Conservation (phyloP, 2,329 filamentous ascomycete genomes). For the Calonectria naviculata region DNA sequence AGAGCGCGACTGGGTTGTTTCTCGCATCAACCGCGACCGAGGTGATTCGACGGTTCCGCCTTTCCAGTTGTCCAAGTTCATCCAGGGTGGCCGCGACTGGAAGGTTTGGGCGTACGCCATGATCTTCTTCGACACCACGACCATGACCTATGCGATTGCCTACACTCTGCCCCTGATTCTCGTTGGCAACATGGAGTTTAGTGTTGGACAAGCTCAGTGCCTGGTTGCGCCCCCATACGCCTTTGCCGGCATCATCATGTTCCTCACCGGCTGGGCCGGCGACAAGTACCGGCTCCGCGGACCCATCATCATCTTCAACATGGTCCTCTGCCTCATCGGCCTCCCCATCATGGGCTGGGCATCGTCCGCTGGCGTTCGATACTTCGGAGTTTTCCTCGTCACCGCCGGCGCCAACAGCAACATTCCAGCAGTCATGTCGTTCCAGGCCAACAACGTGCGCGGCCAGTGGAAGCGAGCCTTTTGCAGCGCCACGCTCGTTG, state of each 20-base stretch:
- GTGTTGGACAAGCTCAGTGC: slow-evolving; percentile 72
- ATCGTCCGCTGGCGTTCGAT: slow-evolving; percentile 65
- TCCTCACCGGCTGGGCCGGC: slow-evolving; percentile 68
- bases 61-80: slow-evolving; percentile 61
- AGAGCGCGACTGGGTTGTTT: slow-evolving; percentile 65
- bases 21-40: slow-evolving; percentile 67
- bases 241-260: slow-evolving; percentile 74
- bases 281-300: slow-evolving; percentile 76
- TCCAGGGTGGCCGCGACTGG: slow-evolving; percentile 60
- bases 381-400: slow-evolving; percentile 81
- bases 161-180: slow-evolving; percentile 86
- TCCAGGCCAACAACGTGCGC: slow-evolving; percentile 89
- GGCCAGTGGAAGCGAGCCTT: slow-evolving; percentile 92
- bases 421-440: slow-evolving; percentile 78
- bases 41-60: slow-evolving; percentile 65
- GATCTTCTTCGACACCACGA: slow-evolving; percentile 74
- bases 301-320: slow-evolving; percentile 74
- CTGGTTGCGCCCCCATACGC: slow-evolving; percentile 77
- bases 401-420: slow-evolving; percentile 83
- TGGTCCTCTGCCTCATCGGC: slow-evolving; percentile 74
- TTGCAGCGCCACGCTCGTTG: slow-evolving; percentile 79
- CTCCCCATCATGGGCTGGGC: slow-evolving; percentile 80
- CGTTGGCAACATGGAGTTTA: slow-evolving; percentile 70
- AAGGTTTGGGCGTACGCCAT: slow-evolving; percentile 72
- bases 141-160: slow-evolving; percentile 79